Conservation (phyloP, 441 rosid species). For the Populus trichocarpa region DNA sequence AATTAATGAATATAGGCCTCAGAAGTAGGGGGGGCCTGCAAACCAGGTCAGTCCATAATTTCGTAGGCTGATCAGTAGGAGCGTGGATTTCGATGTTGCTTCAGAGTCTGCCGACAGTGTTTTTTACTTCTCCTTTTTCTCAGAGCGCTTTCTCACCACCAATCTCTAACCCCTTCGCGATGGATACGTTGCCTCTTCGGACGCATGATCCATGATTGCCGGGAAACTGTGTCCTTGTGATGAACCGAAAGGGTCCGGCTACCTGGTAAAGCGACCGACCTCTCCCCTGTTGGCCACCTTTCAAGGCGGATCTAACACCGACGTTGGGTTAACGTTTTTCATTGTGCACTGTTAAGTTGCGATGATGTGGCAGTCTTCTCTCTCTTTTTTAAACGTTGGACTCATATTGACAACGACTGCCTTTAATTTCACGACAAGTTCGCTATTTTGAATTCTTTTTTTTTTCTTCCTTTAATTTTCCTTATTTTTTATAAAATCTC, state of each 20-base stretch:
- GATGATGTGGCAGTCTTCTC: background rate
- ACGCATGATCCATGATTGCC: background rate
- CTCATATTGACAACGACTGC: background rate
- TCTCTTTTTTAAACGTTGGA: background rate
- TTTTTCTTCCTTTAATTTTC: no score
- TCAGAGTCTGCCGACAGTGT: conserved; percentile 45
- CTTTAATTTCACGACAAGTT: background rate
- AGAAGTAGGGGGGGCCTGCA: background rate
- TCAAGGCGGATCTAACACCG: background rate
- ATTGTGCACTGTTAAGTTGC: no score
- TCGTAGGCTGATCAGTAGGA: conserved; percentile 1
- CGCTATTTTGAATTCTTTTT: background rate
- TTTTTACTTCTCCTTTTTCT: conserved; percentile 6
- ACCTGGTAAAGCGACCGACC: background rate
- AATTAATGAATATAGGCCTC: background rate
- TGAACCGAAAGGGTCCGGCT: background rate
- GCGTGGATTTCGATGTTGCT: conserved; percentile 50
- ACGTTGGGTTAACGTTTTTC: background rate
- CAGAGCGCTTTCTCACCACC: background rate
- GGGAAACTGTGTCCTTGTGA: background rate
- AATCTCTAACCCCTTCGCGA: background rate
- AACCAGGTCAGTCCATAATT: conserved; percentile 12
- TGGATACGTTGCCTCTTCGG: background rate
- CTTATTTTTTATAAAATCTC: no score
- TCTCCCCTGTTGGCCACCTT: background rate